These are phyloP conservation scores for Pythium periplocum DNA, from an alignment of 352 stramenopile species.

Conservation along the genomic window DNA sequence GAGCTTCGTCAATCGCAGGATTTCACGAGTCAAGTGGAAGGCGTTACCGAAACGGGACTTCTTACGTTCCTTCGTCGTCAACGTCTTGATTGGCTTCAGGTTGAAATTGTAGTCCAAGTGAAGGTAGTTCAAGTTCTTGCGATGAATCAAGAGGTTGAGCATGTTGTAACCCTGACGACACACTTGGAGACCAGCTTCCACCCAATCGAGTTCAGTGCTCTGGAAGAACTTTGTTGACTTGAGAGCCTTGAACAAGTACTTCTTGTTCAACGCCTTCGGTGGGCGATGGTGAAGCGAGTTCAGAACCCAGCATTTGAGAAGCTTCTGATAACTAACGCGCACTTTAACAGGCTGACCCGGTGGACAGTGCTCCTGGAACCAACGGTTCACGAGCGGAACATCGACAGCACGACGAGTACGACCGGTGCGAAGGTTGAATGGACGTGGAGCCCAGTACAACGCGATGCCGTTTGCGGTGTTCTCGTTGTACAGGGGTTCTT, in stretches of 20 bases:
- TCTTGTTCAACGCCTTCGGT: constrained; percentile 95
- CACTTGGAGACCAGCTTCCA: constrained; percentile 97
- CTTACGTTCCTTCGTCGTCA: constrained; percentile 99
- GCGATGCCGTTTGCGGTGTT: constrained; percentile 96
- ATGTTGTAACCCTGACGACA: constrained; percentile 99
- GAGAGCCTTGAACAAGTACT: constrained; percentile 97
- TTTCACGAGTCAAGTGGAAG: constrained; percentile 96
- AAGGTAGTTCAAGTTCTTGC: constrained; percentile 99
- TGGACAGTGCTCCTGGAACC: constrained; percentile 98
- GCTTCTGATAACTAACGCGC: constrained; percentile 99
- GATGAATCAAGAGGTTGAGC: constrained; percentile 99
- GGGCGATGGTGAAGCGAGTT: constrained; percentile 95
- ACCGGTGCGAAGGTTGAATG: constrained; percentile 97
- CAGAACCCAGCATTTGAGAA: constrained; percentile 99
- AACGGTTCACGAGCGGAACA: constrained; percentile 98
- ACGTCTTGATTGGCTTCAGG: constrained; percentile 99
- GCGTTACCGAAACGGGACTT: constrained; percentile 97
- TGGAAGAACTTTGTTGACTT: constrained; percentile 99
- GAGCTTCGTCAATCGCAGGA: constrained; percentile 98
- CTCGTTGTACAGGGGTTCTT: constrained; percentile 93
- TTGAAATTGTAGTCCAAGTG: constrained; percentile 99
- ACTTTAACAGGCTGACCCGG: constrained; percentile 99
- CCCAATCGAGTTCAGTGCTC: constrained; percentile 98
- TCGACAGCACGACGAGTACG: constrained; percentile 95
- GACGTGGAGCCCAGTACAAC: constrained; percentile 96